Evolutionary conservation across 148 eudicot genomes (phyloP).

Genomic region (Nyssa sinensis): DNA sequence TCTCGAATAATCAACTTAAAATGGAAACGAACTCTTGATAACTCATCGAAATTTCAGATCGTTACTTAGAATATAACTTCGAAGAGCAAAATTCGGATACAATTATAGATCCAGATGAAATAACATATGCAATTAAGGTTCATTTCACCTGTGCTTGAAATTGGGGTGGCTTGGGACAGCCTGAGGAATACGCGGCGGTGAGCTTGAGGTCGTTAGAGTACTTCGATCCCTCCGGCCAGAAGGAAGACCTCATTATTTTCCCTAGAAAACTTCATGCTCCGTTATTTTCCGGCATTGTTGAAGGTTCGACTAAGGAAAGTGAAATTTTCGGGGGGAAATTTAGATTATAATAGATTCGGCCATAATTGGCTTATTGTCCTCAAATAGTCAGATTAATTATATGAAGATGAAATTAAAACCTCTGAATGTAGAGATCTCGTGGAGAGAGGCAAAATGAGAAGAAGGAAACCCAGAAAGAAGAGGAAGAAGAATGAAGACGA

Average conservation of each 20-base stretch:
- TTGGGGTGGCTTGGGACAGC: conserved; percentile 12
- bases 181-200: conserved; percentile 26
- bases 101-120: neutral
- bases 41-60: conserved; percentile 26
- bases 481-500: neutral
- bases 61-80: conserved; percentile 7
- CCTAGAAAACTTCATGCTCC: conserved; percentile 16
- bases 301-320: neutral
- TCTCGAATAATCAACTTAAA: too few species aligned
- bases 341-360: neutral
- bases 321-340: neutral
- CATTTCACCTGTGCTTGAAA: conserved; percentile 28
- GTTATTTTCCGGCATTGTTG: conserved; percentile 7
- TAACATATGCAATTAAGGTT: conserved; percentile 2
- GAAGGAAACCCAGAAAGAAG: neutral
- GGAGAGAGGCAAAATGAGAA: conserved; percentile 18
- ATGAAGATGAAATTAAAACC: neutral
- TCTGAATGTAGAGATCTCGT: neutral
- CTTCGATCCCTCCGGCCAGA: conserved; percentile 49
- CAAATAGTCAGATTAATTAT: neutral
- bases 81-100: neutral
- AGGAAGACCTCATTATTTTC: conserved; percentile 47
- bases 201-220: conserved; percentile 43
- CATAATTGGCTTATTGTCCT: neutral
- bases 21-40: too few species aligned